phyloP scores from a whole-genome alignment of 2,329 filamentous ascomycete species.

The Xylaria sp. region DNA sequence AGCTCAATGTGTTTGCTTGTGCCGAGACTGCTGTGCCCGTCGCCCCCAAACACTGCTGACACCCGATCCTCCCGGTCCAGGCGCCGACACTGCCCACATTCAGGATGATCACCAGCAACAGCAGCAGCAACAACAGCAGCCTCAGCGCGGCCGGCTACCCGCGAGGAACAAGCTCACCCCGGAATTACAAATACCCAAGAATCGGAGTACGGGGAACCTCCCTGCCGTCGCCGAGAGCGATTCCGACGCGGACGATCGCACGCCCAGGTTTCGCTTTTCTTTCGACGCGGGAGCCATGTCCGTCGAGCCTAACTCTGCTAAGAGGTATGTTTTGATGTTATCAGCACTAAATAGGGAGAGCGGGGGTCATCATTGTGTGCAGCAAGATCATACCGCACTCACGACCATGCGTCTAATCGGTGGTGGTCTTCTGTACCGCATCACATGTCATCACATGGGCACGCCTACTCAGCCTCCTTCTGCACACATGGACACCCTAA shows the following conservation, averaged over 20 bases:
- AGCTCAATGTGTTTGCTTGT: constrained; percentile 38
- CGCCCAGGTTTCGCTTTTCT: constrained; percentile 74
- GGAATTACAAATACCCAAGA: constrained; percentile 67
- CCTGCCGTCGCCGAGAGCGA: constrained; percentile 55
- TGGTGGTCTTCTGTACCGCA: background rate
- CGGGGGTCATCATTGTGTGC: background rate
- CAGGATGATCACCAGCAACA: constrained; percentile 50
- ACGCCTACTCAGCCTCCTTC: constrained; percentile 27
- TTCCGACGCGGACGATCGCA: constrained; percentile 54
- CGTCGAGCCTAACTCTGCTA: constrained; percentile 74
- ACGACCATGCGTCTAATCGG: background rate
- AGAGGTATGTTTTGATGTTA: constrained; percentile 69
- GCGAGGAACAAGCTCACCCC: constrained; percentile 57
- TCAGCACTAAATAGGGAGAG: background rate
- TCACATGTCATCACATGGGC: constrained; percentile 35
- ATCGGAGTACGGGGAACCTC: constrained; percentile 72
- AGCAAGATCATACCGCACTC: background rate
- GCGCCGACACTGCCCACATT: constrained; percentile 53
- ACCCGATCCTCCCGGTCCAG: constrained; percentile 46
- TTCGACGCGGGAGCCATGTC: constrained; percentile 73
- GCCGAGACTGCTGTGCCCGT: constrained; percentile 13
- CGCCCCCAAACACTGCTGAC: constrained; percentile 39
- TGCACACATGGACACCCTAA: constrained; percentile 22
- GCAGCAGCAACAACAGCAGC: constrained; percentile 1
- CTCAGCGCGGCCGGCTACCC: constrained; percentile 46